Percentiles rank a stretch among this genome's conserved stretches.
phyloP scores from a whole-genome alignment of 306 rosid species.

The Rubus idaeus region DNA sequence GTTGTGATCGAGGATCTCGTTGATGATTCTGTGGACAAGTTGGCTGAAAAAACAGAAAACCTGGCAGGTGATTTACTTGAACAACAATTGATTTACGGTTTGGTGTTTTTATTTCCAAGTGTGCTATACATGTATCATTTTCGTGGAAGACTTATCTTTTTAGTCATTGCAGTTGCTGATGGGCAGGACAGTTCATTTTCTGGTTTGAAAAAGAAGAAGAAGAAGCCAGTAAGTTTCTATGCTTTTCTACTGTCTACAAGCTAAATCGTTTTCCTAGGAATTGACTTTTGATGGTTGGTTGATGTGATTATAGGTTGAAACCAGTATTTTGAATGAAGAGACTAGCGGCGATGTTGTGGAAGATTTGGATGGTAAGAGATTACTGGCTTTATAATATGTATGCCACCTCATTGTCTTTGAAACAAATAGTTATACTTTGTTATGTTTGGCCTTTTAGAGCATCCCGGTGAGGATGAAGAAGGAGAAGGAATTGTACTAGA shows the following conservation, averaged over 20 bases:
- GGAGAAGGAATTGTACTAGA: conserved; percentile 44
- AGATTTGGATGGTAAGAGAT: conserved; percentile 65
- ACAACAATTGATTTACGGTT: background rate
- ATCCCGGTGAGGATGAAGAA: conserved; percentile 59
- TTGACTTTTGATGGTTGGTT: conserved; percentile 14
- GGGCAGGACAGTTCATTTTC: conserved; percentile 70
- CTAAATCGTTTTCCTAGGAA: background rate
- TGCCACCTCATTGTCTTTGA: background rate
- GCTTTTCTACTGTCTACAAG: background rate
- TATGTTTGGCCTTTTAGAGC: conserved; percentile 44
- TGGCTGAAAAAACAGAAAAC: conserved; percentile 81
- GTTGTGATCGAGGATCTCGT: conserved; percentile 49
- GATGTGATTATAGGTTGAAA: conserved; percentile 46
- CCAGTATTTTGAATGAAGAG: conserved; percentile 6
- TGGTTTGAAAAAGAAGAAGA: conserved; percentile 94
- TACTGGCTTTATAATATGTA: background rate
- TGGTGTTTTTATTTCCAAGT: conserved; percentile 15
- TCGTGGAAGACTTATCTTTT: conserved; percentile 14
- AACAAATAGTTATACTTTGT: conserved; percentile 8
- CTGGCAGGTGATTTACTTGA: conserved; percentile 50
- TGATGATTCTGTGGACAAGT: conserved; percentile 57
- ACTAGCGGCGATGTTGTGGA: conserved; percentile 31
- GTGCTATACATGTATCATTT: background rate
- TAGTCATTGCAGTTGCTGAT: conserved; percentile 69
- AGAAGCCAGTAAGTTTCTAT: conserved; percentile 65